Evolutionary conservation across 768 basidiomycete species (phyloP).

Genomic region (Hygrophoropsis aurantiaca): DNA sequence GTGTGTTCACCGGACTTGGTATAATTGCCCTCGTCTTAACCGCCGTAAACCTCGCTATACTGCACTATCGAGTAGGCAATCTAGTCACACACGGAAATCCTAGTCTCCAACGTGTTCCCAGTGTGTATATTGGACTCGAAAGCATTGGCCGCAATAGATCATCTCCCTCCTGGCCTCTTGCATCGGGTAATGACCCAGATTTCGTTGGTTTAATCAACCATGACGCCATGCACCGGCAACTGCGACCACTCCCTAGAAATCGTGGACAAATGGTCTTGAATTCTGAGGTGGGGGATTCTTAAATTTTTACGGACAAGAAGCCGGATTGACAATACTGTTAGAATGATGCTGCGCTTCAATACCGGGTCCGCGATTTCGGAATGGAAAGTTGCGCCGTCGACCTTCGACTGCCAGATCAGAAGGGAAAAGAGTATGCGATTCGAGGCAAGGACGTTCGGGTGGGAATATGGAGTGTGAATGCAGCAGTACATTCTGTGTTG

Average conservation of each 20-base stretch:
- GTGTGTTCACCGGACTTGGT: too few species aligned
- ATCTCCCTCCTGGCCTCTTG: slow-evolving; percentile 25
- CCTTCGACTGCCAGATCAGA: too few species aligned
- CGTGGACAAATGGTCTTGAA: slow-evolving; percentile 5
- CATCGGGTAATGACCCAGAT: slow-evolving; percentile 19
- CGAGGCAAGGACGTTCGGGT: too few species aligned
- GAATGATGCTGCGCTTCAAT: slow-evolving; percentile 18
- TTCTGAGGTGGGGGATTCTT: slow-evolving; percentile 9
- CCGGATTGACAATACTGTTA: too few species aligned
- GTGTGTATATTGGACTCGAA: slow-evolving; percentile 22
- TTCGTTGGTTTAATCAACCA: neutral
- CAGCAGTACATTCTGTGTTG: too few species aligned
- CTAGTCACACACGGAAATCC: neutral
- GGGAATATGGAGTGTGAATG: too few species aligned
- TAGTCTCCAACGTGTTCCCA: neutral
- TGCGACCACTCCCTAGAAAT: slow-evolving; percentile 14
- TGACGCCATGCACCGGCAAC: too few species aligned
- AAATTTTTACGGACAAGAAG: too few species aligned
- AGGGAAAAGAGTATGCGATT: too few species aligned
- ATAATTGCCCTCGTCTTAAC: too few species aligned
- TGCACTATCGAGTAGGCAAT: slow-evolving; percentile 4
- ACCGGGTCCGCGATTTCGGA: slow-evolving; percentile 23
- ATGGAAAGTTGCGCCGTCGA: slow-evolving; percentile 17
- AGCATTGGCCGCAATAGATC: slow-evolving; percentile 22
- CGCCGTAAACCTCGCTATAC: too few species aligned